phyloP scores from a whole-genome alignment of 2,329 filamentous ascomycete species.

The Sporothrix humicola region DNA sequence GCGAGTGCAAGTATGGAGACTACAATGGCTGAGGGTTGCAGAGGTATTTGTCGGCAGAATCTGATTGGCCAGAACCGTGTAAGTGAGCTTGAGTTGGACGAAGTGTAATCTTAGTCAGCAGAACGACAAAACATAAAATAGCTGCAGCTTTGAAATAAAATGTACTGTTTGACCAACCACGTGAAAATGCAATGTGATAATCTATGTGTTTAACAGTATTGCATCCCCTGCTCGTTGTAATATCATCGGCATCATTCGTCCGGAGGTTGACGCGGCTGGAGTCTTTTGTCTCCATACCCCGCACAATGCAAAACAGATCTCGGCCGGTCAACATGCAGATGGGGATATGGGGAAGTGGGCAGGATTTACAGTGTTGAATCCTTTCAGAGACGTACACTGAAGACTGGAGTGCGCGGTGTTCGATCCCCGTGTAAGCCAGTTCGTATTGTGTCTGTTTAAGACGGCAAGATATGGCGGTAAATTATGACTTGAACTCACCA shows the following conservation, averaged over 20 bases:
- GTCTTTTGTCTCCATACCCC: background rate
- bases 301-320: background rate
- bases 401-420: background rate
- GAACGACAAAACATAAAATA: no score
- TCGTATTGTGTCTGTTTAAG: background rate
- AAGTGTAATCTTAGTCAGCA: no score
- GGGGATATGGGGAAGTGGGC: background rate
- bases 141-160: no score
- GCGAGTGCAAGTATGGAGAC: no score
- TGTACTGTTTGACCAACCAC: background rate
- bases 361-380: background rate
- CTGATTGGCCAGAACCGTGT: no score
- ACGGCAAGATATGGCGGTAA: no score
- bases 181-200: background rate
- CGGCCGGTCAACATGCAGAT: background rate
- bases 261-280: constrained; percentile 6
- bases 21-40: no score
- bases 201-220: background rate
- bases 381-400: background rate
- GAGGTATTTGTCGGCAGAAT: no score
- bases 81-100: no score
- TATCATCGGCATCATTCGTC: constrained; percentile 9
- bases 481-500: no score
- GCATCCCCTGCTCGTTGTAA: background rate
- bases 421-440: background rate